These are phyloP conservation scores for Hirsutella minnesotensis DNA, from an alignment of 2,329 filamentous ascomycete species.

Conservation along the genomic window DNA sequence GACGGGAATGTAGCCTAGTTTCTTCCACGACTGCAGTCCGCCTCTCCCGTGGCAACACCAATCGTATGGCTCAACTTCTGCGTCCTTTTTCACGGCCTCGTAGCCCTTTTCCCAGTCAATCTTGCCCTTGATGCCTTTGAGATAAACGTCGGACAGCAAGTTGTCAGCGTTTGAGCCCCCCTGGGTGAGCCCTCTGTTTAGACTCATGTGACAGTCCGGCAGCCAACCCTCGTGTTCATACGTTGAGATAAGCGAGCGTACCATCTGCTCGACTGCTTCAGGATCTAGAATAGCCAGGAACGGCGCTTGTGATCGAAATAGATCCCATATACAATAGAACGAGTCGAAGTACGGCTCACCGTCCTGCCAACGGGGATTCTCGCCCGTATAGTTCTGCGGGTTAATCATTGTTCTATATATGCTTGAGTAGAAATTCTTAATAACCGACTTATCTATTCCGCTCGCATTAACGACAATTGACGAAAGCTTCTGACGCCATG, in stretches of 20 bases:
- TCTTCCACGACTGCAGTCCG: conserved; percentile 61
- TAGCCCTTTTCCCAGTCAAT: conserved; percentile 59
- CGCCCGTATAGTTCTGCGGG: conserved; percentile 62
- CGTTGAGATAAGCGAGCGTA: conserved; percentile 59
- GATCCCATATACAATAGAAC: conserved; percentile 69
- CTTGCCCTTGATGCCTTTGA: conserved; percentile 50
- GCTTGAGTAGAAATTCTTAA: conserved; percentile 58
- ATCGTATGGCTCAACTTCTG: conserved; percentile 56
- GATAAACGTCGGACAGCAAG: conserved; percentile 52
- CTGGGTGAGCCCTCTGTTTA: conserved; percentile 63
- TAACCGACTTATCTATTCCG: conserved; percentile 39
- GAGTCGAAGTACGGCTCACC: conserved; percentile 63
- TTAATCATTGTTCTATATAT: conserved; percentile 63
- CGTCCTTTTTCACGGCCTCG: conserved; percentile 60
- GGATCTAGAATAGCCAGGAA: conserved; percentile 60
- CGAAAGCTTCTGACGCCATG: conserved; percentile 50
- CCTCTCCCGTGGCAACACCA: conserved; percentile 63
- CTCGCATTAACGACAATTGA: conserved; percentile 42
- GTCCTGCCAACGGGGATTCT: conserved; percentile 57
- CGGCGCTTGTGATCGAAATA: conserved; percentile 56
- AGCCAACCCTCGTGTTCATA: conserved; percentile 60
- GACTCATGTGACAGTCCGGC: conserved; percentile 66
- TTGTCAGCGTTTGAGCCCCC: conserved; percentile 65
- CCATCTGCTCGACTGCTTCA: conserved; percentile 49
- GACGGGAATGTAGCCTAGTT: conserved; percentile 57